Base-by-base conservation (phyloP, 495 filamentous ascomycete genomes). In the Penicillium desertorum region DNA sequence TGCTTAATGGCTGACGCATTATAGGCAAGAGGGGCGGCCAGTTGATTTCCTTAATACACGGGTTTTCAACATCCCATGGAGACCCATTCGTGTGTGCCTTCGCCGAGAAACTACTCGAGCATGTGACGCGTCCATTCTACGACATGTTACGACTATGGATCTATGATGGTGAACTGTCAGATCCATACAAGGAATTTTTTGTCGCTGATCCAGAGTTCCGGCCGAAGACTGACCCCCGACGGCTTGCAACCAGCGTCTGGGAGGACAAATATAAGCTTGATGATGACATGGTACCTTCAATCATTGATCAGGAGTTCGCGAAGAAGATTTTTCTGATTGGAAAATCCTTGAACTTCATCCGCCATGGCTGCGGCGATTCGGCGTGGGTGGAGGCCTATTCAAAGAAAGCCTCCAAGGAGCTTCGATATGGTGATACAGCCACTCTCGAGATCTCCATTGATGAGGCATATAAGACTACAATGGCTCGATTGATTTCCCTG, bases 311-410 rank as follows among this genome's bases (percentile, higher is more conserved):
- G 49, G 90, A 96, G 30, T 97, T 98, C 73, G 90, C 94, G 0
- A 88, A 94, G 54, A 96, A 96, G 65, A 88, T 97, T 20, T 98
- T 97, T 61, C 76, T 98, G 10, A 99, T 98, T 61, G 95, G 95
- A 34, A 99, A 99, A 71, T 95, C 91, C 12, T 76, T 99, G 23
- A 99, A 99, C 72, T 99, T 99, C 74, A 97, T 98, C 70, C 89
- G 93, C 37, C 89, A 96, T 72, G 90, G 89, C 59, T 99, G 95
- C 68, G 86, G 87, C 7, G 95, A 99, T 63, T 88, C 91, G 42
- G 87, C 86, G 27, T 99, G 95, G 95, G 95, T 99, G 6, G 91
- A 96, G 67, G 86, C 84, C 3, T 98, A 98, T 74, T 96, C 91
- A n/a, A 96, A 94, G 69, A 86, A 86, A 30, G 88, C 91, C 2